Base-by-base conservation (phyloP, 257 asterid genomes). In the Hygrophila difformis region DNA sequence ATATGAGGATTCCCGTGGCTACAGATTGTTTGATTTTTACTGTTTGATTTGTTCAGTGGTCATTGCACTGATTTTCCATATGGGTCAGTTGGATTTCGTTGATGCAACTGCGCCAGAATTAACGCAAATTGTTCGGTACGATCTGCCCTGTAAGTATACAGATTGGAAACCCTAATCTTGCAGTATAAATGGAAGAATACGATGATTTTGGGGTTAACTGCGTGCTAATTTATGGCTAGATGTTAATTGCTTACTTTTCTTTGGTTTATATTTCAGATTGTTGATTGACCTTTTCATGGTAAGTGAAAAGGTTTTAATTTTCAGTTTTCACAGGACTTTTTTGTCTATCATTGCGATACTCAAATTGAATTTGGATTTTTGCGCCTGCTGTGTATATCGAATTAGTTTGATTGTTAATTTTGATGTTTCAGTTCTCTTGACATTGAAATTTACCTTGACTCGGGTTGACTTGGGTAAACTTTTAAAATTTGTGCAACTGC, bases 261-360 rank as follows among this genome's bases (percentile, higher is more conserved):
- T 18, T 33, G 8, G 8, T 5, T 9, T 18, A 37, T 39, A 29
- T 21, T 69, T 83, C 94, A 91, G 99, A 86, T 80, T 91, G 96
- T 63, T 91, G 96, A 71, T 58, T 86, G 57, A 48, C 96, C 36
- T 49, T 91, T 21, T 91, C 94, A 93, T 86, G 99, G 99, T 91
- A 62, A 69, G 96, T 62, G 12, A 33, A 33, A 9, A 4, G 0
- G 6, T 33, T 33, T 9, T 33, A 33, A 33, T 33, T 33, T 33
- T 33, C 8, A 8, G 31, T 26, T 33, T 33, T 1, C 12, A 2
- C 12, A 0, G 12, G 1, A 2, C 12, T 5, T 10, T 2, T 33
- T 33, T 33, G 29, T 24, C 29, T 24, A 2, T 2, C 29, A n/a
- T n/a, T n/a, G n/a, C n/a, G n/a, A n/a, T n/a, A n/a, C n/a, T n/a